phyloP scores from a whole-genome alignment of 1,284 basidiomycete species.

The Malassezia nana region DNA sequence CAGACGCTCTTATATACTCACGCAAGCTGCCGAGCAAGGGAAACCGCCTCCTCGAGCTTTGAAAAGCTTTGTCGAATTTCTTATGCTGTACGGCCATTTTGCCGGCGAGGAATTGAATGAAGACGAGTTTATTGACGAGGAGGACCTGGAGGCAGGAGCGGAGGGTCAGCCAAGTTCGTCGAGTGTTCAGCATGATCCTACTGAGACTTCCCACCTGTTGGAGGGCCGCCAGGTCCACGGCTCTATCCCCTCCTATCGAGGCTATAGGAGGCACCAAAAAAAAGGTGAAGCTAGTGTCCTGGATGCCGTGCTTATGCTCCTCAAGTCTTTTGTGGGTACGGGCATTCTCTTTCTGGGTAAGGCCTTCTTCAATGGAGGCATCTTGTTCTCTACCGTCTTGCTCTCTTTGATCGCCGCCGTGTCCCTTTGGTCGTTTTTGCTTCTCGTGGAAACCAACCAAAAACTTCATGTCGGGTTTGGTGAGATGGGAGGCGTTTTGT shows the following conservation, averaged over 20 bases:
- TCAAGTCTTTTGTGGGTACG: constrained; percentile 89
- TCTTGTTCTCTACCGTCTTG: constrained; percentile 75
- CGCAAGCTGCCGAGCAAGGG: constrained; percentile 37
- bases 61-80: constrained; percentile 46
- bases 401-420: constrained; percentile 74
- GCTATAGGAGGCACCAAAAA: constrained; percentile 2
- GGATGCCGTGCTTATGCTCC: constrained; percentile 48
- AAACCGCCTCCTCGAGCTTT: constrained; percentile 37
- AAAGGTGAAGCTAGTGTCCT: constrained; percentile 34
- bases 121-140: constrained; percentile 33
- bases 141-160: constrained; percentile 20
- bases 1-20: constrained; percentile 36
- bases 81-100: constrained; percentile 45
- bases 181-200: constrained; percentile 16
- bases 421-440: constrained; percentile 85
- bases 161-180: constrained; percentile 19
- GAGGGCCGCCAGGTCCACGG: constrained; percentile 18
- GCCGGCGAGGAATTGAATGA: constrained; percentile 42
- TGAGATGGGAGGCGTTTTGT: constrained; percentile 86
- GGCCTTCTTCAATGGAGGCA: constrained; percentile 92
- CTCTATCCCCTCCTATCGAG: constrained; percentile 6
- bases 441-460: constrained; percentile 79
- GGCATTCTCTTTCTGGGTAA: constrained; percentile 92
- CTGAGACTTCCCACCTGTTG: constrained; percentile 33
- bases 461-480: constrained; percentile 86